Conservation (phyloP, 2,329 filamentous ascomycete genomes). For the Arachnopeziza araneosa region DNA sequence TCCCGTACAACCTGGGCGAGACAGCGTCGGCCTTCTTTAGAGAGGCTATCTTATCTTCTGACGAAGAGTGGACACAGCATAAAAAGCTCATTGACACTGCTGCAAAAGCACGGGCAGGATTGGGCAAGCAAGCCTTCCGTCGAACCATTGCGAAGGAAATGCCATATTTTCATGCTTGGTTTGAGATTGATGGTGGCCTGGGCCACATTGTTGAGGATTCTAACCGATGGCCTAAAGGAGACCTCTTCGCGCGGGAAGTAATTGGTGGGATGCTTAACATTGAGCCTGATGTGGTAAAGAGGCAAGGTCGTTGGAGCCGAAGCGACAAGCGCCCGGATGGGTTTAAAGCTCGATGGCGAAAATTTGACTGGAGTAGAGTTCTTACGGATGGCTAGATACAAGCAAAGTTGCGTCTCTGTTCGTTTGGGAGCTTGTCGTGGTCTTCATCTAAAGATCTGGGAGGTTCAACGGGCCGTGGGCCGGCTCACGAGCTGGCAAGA, state of each 20-base stretch:
- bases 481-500: too few species aligned
- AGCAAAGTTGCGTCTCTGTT: neutral
- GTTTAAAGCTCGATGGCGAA: constrained; percentile 81
- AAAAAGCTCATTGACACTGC: constrained; percentile 88
- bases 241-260: constrained; percentile 88
- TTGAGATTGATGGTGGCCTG: constrained; percentile 82
- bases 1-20: constrained; percentile 87
- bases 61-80: constrained; percentile 95
- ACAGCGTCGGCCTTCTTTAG: constrained; percentile 92
- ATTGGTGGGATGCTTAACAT: constrained; percentile 87
- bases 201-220: constrained; percentile 89
- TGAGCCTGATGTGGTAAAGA: constrained; percentile 78
- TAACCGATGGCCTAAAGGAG: constrained; percentile 79
- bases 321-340: constrained; percentile 59
- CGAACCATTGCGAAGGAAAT: constrained; percentile 84
- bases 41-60: constrained; percentile 82
- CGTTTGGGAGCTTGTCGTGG: neutral
- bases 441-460: neutral
- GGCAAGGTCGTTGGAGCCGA: constrained; percentile 78
- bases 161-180: constrained; percentile 99
- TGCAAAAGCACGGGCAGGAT: constrained; percentile 55
- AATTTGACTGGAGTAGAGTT: constrained; percentile 81
- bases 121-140: constrained; percentile 79
- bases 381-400: constrained; percentile 33
- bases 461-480: neutral